These are phyloP conservation scores for Coniferiporia weirii DNA, from an alignment of 1,284 basidiomycete genomes.

Conservation along the genomic window DNA sequence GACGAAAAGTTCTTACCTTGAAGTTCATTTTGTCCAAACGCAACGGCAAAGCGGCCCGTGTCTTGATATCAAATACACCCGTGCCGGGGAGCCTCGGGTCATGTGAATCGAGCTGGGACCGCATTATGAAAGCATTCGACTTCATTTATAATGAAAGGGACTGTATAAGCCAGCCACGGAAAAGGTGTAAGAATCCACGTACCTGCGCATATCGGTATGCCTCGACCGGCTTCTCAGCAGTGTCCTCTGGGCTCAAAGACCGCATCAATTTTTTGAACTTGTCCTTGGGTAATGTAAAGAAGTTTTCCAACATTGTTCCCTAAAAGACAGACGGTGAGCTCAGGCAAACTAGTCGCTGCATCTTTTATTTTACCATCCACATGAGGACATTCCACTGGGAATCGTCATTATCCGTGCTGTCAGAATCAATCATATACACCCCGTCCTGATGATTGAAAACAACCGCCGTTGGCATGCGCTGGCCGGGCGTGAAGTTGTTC, in stretches of 20 bases:
- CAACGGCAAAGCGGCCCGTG: slow-evolving; percentile 81
- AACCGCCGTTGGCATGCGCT: slow-evolving; percentile 76
- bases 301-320: slow-evolving; percentile 89
- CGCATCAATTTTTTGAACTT: slow-evolving; percentile 67
- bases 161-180: not conserved
- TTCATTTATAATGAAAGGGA: slow-evolving; percentile 26
- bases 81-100: slow-evolving; percentile 81
- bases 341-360: slow-evolving; percentile 2
- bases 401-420: slow-evolving; percentile 41
- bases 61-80: slow-evolving; percentile 96
- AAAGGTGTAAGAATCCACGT: slow-evolving; percentile 19
- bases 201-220: slow-evolving; percentile 85
- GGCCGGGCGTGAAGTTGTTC: slow-evolving; percentile 71
- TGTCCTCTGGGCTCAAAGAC: slow-evolving; percentile 30
- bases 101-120: slow-evolving; percentile 90
- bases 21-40: slow-evolving; percentile 86
- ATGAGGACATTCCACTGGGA: slow-evolving; percentile 70
- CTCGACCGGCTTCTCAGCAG: slow-evolving; percentile 45
- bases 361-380: slow-evolving; percentile 60
- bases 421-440: slow-evolving; percentile 78
- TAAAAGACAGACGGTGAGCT: slow-evolving; percentile 27
- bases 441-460: slow-evolving; percentile 61
- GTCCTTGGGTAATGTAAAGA: slow-evolving; percentile 64
- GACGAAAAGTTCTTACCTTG: slow-evolving; percentile 41
- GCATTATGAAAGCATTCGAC: slow-evolving; percentile 81